Conservation (phyloP, 257 asterid species). For the Solanum corneliomulleri region DNA sequence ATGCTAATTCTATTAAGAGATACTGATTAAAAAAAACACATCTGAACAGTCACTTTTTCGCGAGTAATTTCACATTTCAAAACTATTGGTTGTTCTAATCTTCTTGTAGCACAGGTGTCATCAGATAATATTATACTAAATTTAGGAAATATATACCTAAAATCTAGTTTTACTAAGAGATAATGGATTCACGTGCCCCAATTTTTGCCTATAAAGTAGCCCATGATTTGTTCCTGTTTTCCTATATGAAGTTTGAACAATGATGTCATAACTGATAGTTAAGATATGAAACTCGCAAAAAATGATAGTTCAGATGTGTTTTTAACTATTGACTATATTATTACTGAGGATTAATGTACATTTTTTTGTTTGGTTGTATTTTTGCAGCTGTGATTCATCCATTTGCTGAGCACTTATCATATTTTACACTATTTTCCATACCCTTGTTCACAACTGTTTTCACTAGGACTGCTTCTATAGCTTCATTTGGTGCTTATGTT, state of each 20-base stretch:
- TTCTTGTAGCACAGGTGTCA: background rate
- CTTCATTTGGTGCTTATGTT: slow-evolving; percentile 31
- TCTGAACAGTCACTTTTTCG: background rate
- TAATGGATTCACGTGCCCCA: background rate
- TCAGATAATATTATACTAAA: background rate
- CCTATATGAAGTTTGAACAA: background rate
- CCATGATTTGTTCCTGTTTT: background rate
- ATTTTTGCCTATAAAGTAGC: background rate
- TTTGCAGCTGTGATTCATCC: slow-evolving; percentile 89
- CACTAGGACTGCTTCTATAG: slow-evolving; percentile 33
- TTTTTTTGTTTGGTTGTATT: slow-evolving; percentile 1
- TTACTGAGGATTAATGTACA: background rate
- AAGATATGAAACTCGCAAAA: background rate
- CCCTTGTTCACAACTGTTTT: slow-evolving; percentile 34
- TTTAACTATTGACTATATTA: background rate
- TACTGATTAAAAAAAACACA: background rate
- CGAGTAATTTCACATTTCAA: background rate
- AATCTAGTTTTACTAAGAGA: background rate
- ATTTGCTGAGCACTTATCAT: slow-evolving; percentile 77
- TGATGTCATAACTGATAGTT: background rate
- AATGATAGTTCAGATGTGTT: background rate
- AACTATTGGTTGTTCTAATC: background rate
- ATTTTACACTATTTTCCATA: slow-evolving; percentile 52
- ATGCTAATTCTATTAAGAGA: background rate
- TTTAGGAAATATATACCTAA: no score